A percentile compares a stretch with the other conserved stretches of the same genome.
phyloP scores from a whole-genome alignment of 1,284 basidiomycete species.

The Cryptococcus sp. region DNA sequence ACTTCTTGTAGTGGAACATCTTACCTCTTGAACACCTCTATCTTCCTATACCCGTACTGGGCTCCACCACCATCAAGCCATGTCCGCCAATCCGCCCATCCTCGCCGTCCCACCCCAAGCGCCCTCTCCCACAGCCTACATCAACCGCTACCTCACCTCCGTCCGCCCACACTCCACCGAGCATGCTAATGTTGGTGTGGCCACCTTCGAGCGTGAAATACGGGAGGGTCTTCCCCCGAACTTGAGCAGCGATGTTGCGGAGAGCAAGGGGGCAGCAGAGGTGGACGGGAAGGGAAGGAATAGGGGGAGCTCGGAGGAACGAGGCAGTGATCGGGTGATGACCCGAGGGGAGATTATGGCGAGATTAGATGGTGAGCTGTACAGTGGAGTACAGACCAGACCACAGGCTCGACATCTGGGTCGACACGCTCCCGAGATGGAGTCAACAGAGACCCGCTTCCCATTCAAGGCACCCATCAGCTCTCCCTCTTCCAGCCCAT shows the following conservation, averaged over 20 bases:
- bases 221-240: too few relatives aligned
- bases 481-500: too few relatives aligned
- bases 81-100: conserved; percentile 27
- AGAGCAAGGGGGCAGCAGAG: neutral
- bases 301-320: neutral
- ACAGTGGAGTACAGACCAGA: neutral
- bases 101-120: conserved; percentile 12
- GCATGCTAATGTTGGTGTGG: conserved; percentile 3
- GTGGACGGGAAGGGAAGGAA: neutral
- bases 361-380: neutral
- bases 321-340: neutral
- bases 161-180: conserved; percentile 6
- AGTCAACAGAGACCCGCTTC: neutral
- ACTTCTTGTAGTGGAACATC: neutral
- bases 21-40: neutral
- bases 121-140: conserved; percentile 9
- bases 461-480: neutral
- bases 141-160: conserved; percentile 19
- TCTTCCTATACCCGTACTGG: neutral
- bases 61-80: neutral
- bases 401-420: neutral
- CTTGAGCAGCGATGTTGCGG: neutral
- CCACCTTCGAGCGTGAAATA: neutral
- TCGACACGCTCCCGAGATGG: too few relatives aligned
- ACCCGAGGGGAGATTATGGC: neutral